Base-by-base conservation (phyloP, 2,329 filamentous ascomycete species). In the Sclerotinia spermophila region DNA sequence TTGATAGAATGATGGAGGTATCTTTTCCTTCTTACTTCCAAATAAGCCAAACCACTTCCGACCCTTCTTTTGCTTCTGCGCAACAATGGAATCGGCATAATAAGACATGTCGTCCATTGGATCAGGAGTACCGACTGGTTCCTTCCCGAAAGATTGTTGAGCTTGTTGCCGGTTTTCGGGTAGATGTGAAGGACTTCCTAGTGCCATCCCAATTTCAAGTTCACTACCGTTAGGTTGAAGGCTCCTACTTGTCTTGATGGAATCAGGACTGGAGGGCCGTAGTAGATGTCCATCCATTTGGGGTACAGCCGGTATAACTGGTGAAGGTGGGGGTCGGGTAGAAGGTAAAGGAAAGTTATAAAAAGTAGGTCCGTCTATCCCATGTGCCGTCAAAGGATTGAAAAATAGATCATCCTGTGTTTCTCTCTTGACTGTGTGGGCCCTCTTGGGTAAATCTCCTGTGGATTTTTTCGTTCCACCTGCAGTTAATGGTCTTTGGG, bases 171-270 rank as follows among this genome's bases (percentile, higher is more conserved):
- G 75, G 53, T 71, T 64, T 44, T 72, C 69, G 35, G 77, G 75
- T 58, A 73, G 81, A 24, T 81, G 79, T n/a, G 84, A 82, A 35
- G 91, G 91, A 76, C 90, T 93, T 44, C 91, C 91, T 70, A 93
- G 81, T 1, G 91, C 91, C 84, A 94, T 89, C 15, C 92, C 92
- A 72, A 94, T 93, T 75, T 74, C 73, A 45, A 67, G 69, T 11
- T 58, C 70, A 42, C 45, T 30, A 35, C 56, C 27, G 60, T 69
- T 66, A 38, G n/a, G 40, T 2, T 53, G 33, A 48, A 17, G n/a
- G 11, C 33, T 68, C 27, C 24, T 30, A 24, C n/a, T 56, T 44
- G 27, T 45, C 40, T 45, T 30, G 60, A 66, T 55, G 44, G 59
- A 58, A 42, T 56, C 60, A 38, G 68, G 68, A 66, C n/a, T 69